phyloP scores from a whole-genome alignment of 306 rosid genomes.

The Castanospermum australe region DNA sequence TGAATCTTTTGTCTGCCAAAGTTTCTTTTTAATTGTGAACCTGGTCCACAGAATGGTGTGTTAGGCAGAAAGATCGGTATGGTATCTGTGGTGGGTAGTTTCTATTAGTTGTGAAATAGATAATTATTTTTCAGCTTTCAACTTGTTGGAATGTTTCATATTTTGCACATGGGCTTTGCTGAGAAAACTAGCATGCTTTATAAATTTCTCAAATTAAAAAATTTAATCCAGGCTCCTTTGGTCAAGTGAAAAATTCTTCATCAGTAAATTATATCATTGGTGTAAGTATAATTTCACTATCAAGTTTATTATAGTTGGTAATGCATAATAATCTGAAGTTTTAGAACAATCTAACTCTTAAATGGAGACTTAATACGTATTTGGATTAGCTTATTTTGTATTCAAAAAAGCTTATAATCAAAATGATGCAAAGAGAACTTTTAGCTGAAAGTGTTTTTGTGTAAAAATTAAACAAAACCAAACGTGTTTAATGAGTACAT shows the following conservation, averaged over 20 bases:
- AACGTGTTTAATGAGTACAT: background rate
- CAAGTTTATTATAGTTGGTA: background rate
- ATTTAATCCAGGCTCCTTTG: background rate
- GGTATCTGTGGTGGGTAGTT: conserved; percentile 3
- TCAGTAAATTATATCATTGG: background rate
- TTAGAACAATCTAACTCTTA: background rate
- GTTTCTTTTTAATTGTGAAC: background rate
- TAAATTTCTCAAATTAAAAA: background rate
- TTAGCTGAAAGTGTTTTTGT: too few species aligned
- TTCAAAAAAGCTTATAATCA: too few species aligned
- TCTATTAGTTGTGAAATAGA: background rate
- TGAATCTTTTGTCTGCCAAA: conserved; percentile 7
- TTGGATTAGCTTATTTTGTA: too few species aligned
- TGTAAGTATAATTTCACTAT: background rate
- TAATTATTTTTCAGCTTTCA: background rate
- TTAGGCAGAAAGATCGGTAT: background rate
- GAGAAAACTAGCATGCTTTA: background rate
- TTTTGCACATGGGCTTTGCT: background rate
- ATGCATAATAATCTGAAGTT: background rate
- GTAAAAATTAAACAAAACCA: too few species aligned
- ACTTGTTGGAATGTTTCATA: background rate
- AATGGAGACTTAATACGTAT: background rate
- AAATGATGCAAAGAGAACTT: too few species aligned
- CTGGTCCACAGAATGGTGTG: background rate
- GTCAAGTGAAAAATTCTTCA: background rate